Base-by-base conservation (phyloP, 2,329 filamentous ascomycete species). In the Phialocephala subalpina region DNA sequence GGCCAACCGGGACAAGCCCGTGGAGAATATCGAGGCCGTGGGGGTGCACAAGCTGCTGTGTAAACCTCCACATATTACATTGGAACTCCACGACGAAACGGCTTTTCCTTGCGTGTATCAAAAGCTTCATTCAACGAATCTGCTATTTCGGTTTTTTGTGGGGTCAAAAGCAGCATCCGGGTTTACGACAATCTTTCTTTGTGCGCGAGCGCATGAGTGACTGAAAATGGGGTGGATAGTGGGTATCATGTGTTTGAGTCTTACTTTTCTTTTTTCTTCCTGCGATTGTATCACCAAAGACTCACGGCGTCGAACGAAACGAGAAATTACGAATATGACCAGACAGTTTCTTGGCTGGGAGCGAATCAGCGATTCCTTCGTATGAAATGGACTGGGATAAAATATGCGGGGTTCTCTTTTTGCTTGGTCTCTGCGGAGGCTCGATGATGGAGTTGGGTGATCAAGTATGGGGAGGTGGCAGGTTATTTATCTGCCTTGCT, bases 221-320 rank as follows among this genome's bases (percentile, higher is more conserved):
- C 52, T 49, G 58, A 49, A 33, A 63, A 42, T 42, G 52, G 47
- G 52, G 38, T 52, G 63, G 62, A 64, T 62, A 60, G 47, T 53
- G 62, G 69, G 45, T 64, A 69, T 52, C 60, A 57, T 69, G 40
- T 62, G 62, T 67, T 29, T 65, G 67, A n/a, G 55, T 67, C n/a
- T 66, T 65, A 65, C 33, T 64, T 60, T 65, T 60, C 60, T 63
- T 73, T 71, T 68, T 36, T 58, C 69, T 69, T 33, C 29, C 29
- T 70, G 25, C 65, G 65, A 66, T 55, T 74, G 73, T 74, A 75
- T 70, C 70, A 76, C 67, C 72, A 76, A 49, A 67, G 67, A 66
- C 68, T 33, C 59, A 67, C 65, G 67, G 62, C 63, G 47, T 64
- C 55, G 60, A 66, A 64, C 60, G 42, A 42, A 49, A 52, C 25